phyloP scores from a whole-genome alignment of 2,329 filamentous ascomycete genomes.

The Ophidiomyces ophidiicola region DNA sequence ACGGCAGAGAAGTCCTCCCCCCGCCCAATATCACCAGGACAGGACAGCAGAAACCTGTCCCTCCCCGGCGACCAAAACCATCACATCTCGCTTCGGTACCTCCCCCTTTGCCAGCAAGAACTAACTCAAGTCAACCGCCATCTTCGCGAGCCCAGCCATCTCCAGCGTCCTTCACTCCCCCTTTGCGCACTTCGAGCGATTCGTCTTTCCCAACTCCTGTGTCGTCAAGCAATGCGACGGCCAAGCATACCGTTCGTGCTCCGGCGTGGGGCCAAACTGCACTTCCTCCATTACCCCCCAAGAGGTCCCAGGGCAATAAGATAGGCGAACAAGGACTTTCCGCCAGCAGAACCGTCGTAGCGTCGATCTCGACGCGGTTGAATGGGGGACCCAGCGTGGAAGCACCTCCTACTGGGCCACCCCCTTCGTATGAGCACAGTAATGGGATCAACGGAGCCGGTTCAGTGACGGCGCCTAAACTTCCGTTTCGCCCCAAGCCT shows the following conservation, averaged over 20 bases:
- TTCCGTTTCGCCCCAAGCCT: constrained; percentile 13
- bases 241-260: constrained; percentile 31
- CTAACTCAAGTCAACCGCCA: constrained; percentile 26
- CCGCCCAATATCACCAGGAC: constrained; percentile 20
- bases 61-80: constrained; percentile 8
- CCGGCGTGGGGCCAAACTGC: constrained; percentile 47
- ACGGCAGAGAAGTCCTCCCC: constrained; percentile 13
- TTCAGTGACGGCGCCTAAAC: constrained; percentile 7
- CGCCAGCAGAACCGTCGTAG: background rate
- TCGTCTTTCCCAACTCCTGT: constrained; percentile 42
- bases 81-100: constrained; percentile 19
- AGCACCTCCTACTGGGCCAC: background rate
- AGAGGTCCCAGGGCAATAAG: constrained; percentile 1
- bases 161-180: constrained; percentile 28
- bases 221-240: constrained; percentile 16
- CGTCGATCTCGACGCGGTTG: background rate
- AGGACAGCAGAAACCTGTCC: constrained; percentile 19
- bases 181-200: constrained; percentile 37
- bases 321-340: background rate
- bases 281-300: constrained; percentile 40
- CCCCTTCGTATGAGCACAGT: constrained; percentile 5
- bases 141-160: constrained; percentile 38
- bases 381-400: no score
- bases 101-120: constrained; percentile 38
- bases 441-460: background rate